Percentiles rank a stretch among this genome's conserved stretches.
These are phyloP conservation scores for Trichoderma endophyticum DNA, from an alignment of 2,329 filamentous ascomycete species.

Conservation along the genomic window DNA sequence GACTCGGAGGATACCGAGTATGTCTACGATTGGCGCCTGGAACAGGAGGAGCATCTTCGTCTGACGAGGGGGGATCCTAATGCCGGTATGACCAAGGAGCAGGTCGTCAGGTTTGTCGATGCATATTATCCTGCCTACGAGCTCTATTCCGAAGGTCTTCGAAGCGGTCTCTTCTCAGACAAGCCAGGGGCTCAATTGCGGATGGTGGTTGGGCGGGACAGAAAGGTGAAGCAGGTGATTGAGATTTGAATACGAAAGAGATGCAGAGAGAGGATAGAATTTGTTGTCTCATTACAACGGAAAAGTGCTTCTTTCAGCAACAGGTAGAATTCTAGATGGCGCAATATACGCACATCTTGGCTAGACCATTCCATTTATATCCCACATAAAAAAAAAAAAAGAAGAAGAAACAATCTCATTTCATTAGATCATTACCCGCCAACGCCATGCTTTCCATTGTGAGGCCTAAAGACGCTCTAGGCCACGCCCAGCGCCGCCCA, in stretches of 20 bases:
- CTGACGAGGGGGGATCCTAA: constrained; percentile 53
- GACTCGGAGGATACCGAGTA: constrained; percentile 69
- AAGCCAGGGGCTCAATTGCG: constrained; percentile 56
- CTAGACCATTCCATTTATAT: not conserved
- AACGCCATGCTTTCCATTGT: not conserved
- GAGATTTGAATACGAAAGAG: constrained; percentile 27
- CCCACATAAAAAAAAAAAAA: not conserved
- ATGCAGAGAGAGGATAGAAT: not conserved
- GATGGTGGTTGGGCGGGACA: constrained; percentile 58
- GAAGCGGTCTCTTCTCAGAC: constrained; percentile 53
- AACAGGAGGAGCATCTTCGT: constrained; percentile 74
- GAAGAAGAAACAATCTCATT: not conserved
- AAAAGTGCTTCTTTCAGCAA: not conserved
- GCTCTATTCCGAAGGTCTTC: constrained; percentile 59
- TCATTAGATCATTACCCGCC: not conserved
- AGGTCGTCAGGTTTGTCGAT: constrained; percentile 71
- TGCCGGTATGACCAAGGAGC: constrained; percentile 76
- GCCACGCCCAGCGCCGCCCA: not conserved
- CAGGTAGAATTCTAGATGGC: not conserved
- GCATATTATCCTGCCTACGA: constrained; percentile 71
- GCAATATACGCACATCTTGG: not conserved
- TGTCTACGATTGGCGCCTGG: constrained; percentile 79
- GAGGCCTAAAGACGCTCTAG: not conserved
- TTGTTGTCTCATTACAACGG: not conserved
- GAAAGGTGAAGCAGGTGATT: constrained; percentile 56